Conservation (phyloP, 2,329 filamentous ascomycete genomes). For the Aureobasidium subglaciale region DNA sequence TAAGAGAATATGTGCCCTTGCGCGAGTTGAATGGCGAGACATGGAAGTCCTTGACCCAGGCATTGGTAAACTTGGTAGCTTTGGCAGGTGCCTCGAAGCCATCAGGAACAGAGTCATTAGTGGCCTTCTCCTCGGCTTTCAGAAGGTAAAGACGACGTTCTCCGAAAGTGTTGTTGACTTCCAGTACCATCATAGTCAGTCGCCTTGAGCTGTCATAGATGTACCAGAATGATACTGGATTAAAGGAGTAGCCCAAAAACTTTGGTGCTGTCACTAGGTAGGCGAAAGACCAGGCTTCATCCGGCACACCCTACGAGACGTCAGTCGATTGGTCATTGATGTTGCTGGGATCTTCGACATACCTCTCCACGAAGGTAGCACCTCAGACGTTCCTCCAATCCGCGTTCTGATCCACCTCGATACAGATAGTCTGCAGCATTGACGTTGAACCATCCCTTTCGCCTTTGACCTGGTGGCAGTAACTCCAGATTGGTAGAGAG, state of each 20-base stretch:
- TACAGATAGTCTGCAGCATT: slow-evolving; percentile 55
- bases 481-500: slow-evolving; percentile 40
- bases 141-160: slow-evolving; percentile 63
- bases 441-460: slow-evolving; percentile 52
- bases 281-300: slow-evolving; percentile 55
- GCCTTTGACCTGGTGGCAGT: slow-evolving; percentile 22
- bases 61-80: slow-evolving; percentile 37
- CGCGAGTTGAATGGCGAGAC: slow-evolving; percentile 65
- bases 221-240: slow-evolving; percentile 74
- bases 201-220: slow-evolving; percentile 55
- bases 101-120: slow-evolving; percentile 1
- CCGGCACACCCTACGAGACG: slow-evolving; percentile 54
- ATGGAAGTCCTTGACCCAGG: slow-evolving; percentile 66
- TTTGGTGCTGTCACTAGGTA: slow-evolving; percentile 65
- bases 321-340: neutral
- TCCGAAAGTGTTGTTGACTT: slow-evolving; percentile 72
- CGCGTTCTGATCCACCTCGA: slow-evolving; percentile 45
- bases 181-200: slow-evolving; percentile 59
- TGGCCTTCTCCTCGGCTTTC: slow-evolving; percentile 30
- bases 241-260: slow-evolving; percentile 65
- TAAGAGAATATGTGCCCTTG: slow-evolving; percentile 42
- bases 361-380: slow-evolving; percentile 49
- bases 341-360: slow-evolving; percentile 30
- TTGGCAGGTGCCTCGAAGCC: slow-evolving; percentile 15
- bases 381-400: slow-evolving; percentile 57